These are phyloP conservation scores for Quercus lobata DNA, from an alignment of 331 rosid genomes.

Conservation along the genomic window DNA sequence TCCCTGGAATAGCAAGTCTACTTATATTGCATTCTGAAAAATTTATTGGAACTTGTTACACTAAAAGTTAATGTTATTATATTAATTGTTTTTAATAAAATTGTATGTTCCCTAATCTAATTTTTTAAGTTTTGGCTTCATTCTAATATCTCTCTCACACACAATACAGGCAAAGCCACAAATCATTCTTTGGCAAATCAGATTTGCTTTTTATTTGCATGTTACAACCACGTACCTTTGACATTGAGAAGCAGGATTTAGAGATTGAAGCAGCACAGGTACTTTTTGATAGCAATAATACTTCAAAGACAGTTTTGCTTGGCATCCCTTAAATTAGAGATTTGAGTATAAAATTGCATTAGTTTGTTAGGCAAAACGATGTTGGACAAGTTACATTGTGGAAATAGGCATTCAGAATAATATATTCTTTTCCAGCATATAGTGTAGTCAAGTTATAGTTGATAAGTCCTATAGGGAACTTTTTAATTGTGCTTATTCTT, in stretches of 20 bases:
- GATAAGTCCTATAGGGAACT: not conserved
- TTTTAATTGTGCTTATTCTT: not conserved
- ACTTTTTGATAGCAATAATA: not conserved
- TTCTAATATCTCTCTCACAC: no score
- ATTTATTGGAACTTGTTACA: not conserved
- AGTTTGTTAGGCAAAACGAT: no score
- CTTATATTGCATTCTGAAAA: not conserved
- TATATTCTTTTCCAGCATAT: not conserved
- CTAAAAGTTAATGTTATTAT: not conserved
- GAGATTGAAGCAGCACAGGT: conserved; percentile 35
- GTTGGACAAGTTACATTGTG: not conserved
- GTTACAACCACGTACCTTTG: no score
- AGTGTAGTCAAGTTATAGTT: not conserved
- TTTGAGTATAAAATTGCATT: no score
- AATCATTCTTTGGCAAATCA: no score
- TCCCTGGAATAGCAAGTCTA: not conserved
- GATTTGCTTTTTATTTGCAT: no score
- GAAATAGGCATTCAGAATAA: not conserved
- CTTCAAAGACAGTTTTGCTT: not conserved
- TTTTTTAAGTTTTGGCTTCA: conserved; percentile 27
- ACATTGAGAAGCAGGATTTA: no score
- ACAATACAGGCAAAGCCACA: conserved; percentile 27
- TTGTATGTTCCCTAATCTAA: conserved; percentile 12
- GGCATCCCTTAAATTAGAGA: not conserved
- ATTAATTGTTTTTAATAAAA: not conserved